Percentiles rank a stretch among this genome's conserved stretches.
Conservation (phyloP, 306 rosid genomes). For the Abrus pulchellus region DNA sequence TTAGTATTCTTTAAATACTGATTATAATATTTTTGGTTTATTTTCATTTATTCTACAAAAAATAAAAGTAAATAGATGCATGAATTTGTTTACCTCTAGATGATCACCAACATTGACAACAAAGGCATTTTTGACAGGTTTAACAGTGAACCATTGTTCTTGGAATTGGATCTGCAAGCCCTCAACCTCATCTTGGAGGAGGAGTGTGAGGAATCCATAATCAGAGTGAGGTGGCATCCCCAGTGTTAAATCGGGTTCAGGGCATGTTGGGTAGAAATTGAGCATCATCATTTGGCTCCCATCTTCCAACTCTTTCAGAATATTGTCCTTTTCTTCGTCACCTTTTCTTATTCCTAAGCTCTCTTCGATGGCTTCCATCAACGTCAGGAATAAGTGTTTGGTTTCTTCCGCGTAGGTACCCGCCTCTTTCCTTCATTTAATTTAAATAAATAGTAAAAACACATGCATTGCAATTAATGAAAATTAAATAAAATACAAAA, state of each 20-base stretch:
- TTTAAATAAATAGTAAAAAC: neutral
- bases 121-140: conserved; percentile 75
- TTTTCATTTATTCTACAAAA: no score
- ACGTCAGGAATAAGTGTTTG: conserved; percentile 57
- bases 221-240: conserved; percentile 98
- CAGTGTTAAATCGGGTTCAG: conserved; percentile 89
- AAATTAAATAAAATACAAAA: neutral
- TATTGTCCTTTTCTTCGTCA: conserved; percentile 49
- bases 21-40: no score
- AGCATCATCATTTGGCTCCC: conserved; percentile 90
- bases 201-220: conserved; percentile 88
- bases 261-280: conserved; percentile 92
- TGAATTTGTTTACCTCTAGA: conserved; percentile 68
- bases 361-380: conserved; percentile 76
- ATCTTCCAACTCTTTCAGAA: conserved; percentile 63
- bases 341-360: conserved; percentile 62
- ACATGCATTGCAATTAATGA: neutral
- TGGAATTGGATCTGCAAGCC: conserved; percentile 79
- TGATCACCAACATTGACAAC: conserved; percentile 95
- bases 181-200: conserved; percentile 82
- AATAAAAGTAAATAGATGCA: no score
- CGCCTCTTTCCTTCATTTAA: conserved; percentile 58
- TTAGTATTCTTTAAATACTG: no score
- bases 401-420: conserved; percentile 76
- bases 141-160: conserved; percentile 80